These are phyloP conservation scores for Candida khao-thaluensis DNA, from an alignment of 805 yeast species.

Conservation along the genomic window DNA sequence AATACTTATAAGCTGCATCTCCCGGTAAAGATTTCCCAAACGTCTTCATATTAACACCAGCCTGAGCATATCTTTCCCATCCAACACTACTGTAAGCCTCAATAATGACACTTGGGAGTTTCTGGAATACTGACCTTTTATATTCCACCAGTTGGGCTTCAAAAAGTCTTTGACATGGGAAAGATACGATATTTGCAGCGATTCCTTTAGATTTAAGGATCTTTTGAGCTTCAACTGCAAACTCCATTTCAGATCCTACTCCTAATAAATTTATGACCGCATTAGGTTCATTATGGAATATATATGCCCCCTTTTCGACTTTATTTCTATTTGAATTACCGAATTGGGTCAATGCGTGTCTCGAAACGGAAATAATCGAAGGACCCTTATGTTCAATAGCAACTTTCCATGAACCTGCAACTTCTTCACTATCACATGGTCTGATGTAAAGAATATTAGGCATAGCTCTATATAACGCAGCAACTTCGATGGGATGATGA, in stretches of 20 bases:
- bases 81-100: slow-evolving; percentile 36
- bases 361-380: slow-evolving; percentile 24
- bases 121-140: slow-evolving; percentile 21
- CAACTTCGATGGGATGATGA: slow-evolving; percentile 54
- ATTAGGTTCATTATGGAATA: slow-evolving; percentile 19
- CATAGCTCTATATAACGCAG: slow-evolving; percentile 50
- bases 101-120: slow-evolving; percentile 27
- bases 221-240: slow-evolving; percentile 27
- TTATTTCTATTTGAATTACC: slow-evolving; percentile 17
- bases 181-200: slow-evolving; percentile 24
- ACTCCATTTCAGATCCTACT: slow-evolving; percentile 27
- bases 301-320: slow-evolving; percentile 28
- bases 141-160: slow-evolving; percentile 27
- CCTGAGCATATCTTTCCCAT: slow-evolving; percentile 37
- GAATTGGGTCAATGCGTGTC: slow-evolving; percentile 27
- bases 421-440: slow-evolving; percentile 55
- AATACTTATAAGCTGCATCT: slow-evolving; percentile 27
- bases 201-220: slow-evolving; percentile 23
- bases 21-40: slow-evolving; percentile 38
- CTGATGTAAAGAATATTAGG: slow-evolving; percentile 52
- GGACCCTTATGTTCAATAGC: slow-evolving; percentile 22
- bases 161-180: slow-evolving; percentile 31
- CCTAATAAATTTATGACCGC: slow-evolving; percentile 26
- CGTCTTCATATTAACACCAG: slow-evolving; percentile 30
- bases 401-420: slow-evolving; percentile 45